These are phyloP conservation scores for Aspergillus luchuensis DNA, from an alignment of 2,329 filamentous ascomycete genomes.

Conservation along the genomic window DNA sequence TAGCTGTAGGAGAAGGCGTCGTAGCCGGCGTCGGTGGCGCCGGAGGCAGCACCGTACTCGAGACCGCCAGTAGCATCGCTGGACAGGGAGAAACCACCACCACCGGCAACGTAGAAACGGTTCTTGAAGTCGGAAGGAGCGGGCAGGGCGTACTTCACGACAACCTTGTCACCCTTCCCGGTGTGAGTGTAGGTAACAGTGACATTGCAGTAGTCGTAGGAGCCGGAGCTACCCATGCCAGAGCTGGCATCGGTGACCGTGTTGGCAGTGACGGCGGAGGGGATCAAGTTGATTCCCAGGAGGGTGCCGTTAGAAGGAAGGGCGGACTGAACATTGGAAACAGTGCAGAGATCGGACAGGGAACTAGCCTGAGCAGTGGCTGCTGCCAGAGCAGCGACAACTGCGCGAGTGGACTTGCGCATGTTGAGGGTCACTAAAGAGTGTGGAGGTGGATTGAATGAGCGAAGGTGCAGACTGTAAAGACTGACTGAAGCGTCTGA, in stretches of 20 bases:
- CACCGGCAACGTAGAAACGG: constrained; percentile 50
- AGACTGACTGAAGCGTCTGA: neutral
- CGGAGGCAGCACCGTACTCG: constrained; percentile 45
- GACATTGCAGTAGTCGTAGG: constrained; percentile 43
- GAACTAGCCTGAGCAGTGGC: constrained; percentile 9
- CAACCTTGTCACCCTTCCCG: constrained; percentile 42
- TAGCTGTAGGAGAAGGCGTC: constrained; percentile 45
- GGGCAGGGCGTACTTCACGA: constrained; percentile 42
- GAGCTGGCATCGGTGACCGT: constrained; percentile 40
- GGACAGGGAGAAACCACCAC: constrained; percentile 48
- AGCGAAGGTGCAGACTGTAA: neutral
- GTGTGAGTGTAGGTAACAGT: constrained; percentile 48
- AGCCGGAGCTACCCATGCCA: constrained; percentile 5
- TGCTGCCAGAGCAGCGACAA: constrained; percentile 14
- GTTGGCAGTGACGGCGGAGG: constrained; percentile 46
- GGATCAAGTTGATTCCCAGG: constrained; percentile 45
- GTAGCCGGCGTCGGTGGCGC: constrained; percentile 49
- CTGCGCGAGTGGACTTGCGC: constrained; percentile 6
- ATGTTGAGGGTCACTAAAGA: constrained; percentile 4
- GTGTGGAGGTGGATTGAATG: neutral
- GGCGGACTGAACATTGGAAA: constrained; percentile 46
- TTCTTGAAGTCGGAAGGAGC: constrained; percentile 43
- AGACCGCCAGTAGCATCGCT: constrained; percentile 45
- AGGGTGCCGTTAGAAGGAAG: constrained; percentile 48
- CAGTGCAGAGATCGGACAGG: constrained; percentile 47